These are phyloP conservation scores for Stephania japonica DNA, from an alignment of 164 flowering plant species.

Conservation along the genomic window DNA sequence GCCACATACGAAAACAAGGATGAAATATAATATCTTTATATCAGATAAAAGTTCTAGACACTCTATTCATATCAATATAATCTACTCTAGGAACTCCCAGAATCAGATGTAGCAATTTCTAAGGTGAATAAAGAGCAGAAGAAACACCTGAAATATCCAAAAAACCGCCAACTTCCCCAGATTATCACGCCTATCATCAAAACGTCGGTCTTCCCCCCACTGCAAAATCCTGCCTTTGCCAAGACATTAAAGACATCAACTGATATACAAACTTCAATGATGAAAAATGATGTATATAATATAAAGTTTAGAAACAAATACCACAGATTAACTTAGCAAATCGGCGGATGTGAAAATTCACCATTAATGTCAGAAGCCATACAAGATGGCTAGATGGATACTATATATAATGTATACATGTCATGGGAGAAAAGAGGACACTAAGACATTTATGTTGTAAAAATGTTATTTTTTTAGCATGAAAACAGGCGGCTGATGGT, in stretches of 20 bases:
- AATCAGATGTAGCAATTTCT: neutral
- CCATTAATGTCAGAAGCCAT: neutral
- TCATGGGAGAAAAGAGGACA: no score
- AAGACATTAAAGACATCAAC: neutral
- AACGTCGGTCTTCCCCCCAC: conserved; percentile 96
- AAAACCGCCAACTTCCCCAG: conserved; percentile 78
- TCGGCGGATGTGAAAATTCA: neutral
- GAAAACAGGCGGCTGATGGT: neutral
- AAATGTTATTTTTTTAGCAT: neutral
- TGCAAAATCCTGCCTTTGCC: conserved; percentile 60
- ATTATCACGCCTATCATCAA: conserved; percentile 82
- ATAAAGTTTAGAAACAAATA: no score
- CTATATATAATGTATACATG: no score
- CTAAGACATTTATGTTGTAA: neutral
- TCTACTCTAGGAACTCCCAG: neutral
- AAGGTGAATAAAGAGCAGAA: neutral
- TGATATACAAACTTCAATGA: neutral
- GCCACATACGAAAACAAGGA: conserved; percentile 16
- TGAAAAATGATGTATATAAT: neutral
- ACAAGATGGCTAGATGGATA: neutral
- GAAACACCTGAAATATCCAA: conserved; percentile 82
- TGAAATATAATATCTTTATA: neutral
- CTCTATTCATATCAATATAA: neutral
- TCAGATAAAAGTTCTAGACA: neutral
- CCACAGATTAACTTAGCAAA: no score